Base-by-base conservation (phyloP, 2,329 filamentous ascomycete species). In the Dactylellina cionopaga region DNA sequence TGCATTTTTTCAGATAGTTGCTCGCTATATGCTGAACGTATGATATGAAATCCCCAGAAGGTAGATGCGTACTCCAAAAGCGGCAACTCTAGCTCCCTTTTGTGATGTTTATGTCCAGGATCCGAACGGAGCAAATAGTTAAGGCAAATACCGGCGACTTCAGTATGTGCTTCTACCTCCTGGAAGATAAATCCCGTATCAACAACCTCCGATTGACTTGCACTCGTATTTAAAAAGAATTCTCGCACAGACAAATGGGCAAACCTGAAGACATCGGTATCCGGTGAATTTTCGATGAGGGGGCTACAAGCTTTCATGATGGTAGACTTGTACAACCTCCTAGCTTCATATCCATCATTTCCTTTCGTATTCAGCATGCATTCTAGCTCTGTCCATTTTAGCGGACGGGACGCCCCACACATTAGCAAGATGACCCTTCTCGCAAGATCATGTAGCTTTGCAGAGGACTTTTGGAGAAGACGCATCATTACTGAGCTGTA, bases 1-100 rank as follows among this genome's bases (percentile, higher is more conserved):
- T 43, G 64, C 64, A 69, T 60, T 22, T 69, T 54, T 13, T 10
- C 44, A 9, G 64, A 47, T n/a, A 69, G 37, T 2, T 15, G n/a
- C 1, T 59, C 19, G 19, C 51, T 46, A 15, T 59, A 69, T 25
- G 11, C 27, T 13, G 64, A 52, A n/a, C 47, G 33, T 3, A 60
- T 22, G 15, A 60, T 49, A 31, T 69, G 64, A 9, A 43, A 54
- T 1, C 64, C 64, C 64, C 64, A 69, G 25, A 54, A 69, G 3
- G 46, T 59, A 15, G 54, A 43, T 5, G 64, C 64, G 15, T 69
- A 69, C 9, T 60, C 55, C 10, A 55, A n/a, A 2, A 66, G 24
- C 2, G 54, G 54, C 2, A 15, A n/a, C n/a, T n/a, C n/a, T n/a
- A 22, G 9, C 43, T 5, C 11, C 35, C 4, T 13, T 19, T 19